These are phyloP conservation scores for Diaporthe helianthi DNA, from an alignment of 2,329 filamentous ascomycete species.

Conservation along the genomic window DNA sequence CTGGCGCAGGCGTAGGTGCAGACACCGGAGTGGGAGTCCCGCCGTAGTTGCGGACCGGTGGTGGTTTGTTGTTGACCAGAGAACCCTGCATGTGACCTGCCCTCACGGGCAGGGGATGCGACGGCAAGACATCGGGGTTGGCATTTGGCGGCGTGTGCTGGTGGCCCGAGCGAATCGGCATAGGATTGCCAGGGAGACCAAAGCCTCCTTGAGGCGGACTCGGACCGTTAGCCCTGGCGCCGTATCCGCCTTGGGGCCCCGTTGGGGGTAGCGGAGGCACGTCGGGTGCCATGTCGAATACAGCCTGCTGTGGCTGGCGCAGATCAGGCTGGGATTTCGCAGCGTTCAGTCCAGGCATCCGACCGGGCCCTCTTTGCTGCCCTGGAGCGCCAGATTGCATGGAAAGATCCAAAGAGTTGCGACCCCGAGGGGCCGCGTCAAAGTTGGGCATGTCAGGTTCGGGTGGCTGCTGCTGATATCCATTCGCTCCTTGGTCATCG, in stretches of 20 bases:
- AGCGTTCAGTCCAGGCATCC: constrained; percentile 61
- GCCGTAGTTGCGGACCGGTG: constrained; percentile 64
- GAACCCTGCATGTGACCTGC: constrained; percentile 68
- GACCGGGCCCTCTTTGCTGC: constrained; percentile 58
- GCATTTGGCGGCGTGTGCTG: constrained; percentile 42
- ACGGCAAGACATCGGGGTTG: constrained; percentile 58
- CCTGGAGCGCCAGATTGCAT: constrained; percentile 48
- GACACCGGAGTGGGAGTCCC: constrained; percentile 51
- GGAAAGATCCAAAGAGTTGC: constrained; percentile 57
- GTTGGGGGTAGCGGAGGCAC: constrained; percentile 57
- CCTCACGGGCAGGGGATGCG: constrained; percentile 68
- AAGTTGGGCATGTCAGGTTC: constrained; percentile 51
- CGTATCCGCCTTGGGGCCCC: constrained; percentile 29
- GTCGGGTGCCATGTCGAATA: constrained; percentile 77
- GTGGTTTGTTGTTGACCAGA: constrained; percentile 63
- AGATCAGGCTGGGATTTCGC: constrained; percentile 74
- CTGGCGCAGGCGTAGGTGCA: constrained; percentile 38
- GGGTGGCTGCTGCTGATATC: constrained; percentile 40
- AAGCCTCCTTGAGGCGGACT: constrained; percentile 30
- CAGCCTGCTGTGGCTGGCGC: constrained; percentile 68
- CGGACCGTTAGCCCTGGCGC: constrained; percentile 35
- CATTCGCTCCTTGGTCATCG: constrained; percentile 45
- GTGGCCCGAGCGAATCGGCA: constrained; percentile 40
- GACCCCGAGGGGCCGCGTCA: constrained; percentile 47
- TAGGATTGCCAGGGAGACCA: constrained; percentile 41